Base-by-base conservation (phyloP, 1,284 basidiomycete genomes). In the Rhodotorula sp. region DNA sequence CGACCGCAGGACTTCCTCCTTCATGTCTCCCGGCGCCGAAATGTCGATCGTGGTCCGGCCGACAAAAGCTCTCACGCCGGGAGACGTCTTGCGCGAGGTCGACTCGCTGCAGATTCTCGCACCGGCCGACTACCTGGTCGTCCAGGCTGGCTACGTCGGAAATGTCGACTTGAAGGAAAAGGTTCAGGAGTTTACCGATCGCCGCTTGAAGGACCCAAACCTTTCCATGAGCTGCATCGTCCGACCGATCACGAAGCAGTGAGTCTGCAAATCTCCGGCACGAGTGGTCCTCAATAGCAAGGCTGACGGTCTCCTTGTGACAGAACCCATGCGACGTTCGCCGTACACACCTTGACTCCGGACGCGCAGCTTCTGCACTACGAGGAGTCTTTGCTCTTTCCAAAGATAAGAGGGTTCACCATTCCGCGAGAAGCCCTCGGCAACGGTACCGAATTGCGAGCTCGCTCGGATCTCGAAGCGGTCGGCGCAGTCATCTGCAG, bases 51-150 rank as follows among this genome's bases (percentile, higher is more conserved):
- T 71, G 47, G 68, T 76, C 15, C 74, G 74, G 10, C 73, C 71
- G 18, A 79, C 77, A 26, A 72, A 92, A 79, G 94, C 93, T 3
- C 90, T 90, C 81, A 93, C 93, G 3, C 89, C 92, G 0, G 96
- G 97, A 20, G 97, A 99, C 81, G 94, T 94, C 47, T 89, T 99
- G 86, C 89, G 97, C 72, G 95, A 99, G 82, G 89, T 98, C 76
- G 98, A 99, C 83, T 91, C 90, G 49, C 74, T 79, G 67, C 89
- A 93, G 77, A 87, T 99, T 78, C 90, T 99, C 78, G 69, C 77
- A 0, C 75, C 77, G 8, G 92, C 92, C 43, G 95, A 99, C 80
- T 97, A 96, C 83, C 88, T 97, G 61, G 90, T 99, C 75, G 91
- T 98, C 73, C 91, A 90, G 80, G 93, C 92, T 29, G 96, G 98